Base-by-base conservation (phyloP, 805 yeast genomes). In the Wilhelminamyces savonicus region DNA sequence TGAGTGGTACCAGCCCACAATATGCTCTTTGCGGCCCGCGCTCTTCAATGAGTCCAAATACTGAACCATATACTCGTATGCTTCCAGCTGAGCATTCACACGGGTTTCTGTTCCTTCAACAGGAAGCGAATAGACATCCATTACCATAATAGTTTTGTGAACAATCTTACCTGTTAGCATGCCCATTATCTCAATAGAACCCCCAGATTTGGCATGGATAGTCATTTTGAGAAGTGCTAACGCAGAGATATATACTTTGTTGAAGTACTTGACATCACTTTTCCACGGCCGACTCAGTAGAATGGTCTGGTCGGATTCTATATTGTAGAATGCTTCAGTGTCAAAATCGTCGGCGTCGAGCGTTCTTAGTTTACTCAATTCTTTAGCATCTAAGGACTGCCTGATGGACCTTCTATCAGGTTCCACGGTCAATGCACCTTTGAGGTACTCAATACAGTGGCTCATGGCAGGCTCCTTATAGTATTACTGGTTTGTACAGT, bases 1-100 rank as follows among this genome's bases (percentile, higher is more conserved):
- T 4, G 90, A 86, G 55, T 69, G 97, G 56, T 92, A 90, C 98
- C 98, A 90, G 7, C 98, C 98, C 11, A 92, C 84, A 14, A 90
- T 82, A 42, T 82, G 72, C 38, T 82, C 70, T n/a, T 49, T 40
- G 15, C 57, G 46, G 1, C 74, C 74, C 13, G 68, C 59, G 16
- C 60, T 54, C 46, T 73, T 72, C 37, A 74, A 52, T 24, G 68
- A 61, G 31, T 78, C 78, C 29, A 83, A 60, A 53, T 83, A 87
- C 36, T 76, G 79, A 2, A 88, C 92, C 95, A 92, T 88, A 52
- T 81, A 92, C 52, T 90, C 97, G 54, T 88, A 88, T 0, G 94
- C 94, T 48, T 90, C 97, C 12, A 78, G 77, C 48, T 83, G 87
- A 0, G 97, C 97, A 54, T 92, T 92, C 20, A 90, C 98, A 28